A percentile compares a stretch with the other conserved stretches of the same genome.
phyloP scores from a whole-genome alignment of 2,329 filamentous ascomycete genomes.

The Endothia cerciana region DNA sequence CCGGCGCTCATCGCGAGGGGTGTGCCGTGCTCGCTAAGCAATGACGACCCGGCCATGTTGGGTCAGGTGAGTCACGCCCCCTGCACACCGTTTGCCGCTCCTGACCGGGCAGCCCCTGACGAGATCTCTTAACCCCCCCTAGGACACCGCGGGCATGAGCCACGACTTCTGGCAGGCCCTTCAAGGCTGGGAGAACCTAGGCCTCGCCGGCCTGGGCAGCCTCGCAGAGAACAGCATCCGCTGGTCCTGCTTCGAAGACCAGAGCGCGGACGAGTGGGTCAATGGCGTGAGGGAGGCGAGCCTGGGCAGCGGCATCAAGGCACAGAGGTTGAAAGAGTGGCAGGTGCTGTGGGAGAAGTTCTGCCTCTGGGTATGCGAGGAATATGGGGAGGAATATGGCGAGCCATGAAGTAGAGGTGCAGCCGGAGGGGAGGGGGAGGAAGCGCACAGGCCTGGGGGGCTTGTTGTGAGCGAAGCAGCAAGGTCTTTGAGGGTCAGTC shows the following conservation, averaged over 20 bases:
- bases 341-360: conserved; percentile 83
- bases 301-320: conserved; percentile 71
- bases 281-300: conserved; percentile 75
- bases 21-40: conserved; percentile 81
- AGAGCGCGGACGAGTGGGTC: conserved; percentile 70
- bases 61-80: conserved; percentile 58
- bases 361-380: conserved; percentile 85
- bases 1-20: conserved; percentile 84
- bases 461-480: no score
- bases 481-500: no score
- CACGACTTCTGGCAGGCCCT: conserved; percentile 95
- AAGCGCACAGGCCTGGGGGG: neutral
- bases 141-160: conserved; percentile 75
- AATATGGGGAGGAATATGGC: conserved; percentile 70
- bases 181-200: conserved; percentile 90
- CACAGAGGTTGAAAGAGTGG: conserved; percentile 77
- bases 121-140: no score
- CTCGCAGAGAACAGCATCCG: conserved; percentile 91
- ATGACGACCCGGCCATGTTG: conserved; percentile 88
- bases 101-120: neutral
- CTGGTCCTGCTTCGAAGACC: conserved; percentile 88
- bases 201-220: conserved; percentile 81
- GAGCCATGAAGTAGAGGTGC: conserved; percentile 30
- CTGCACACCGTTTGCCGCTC: no score
- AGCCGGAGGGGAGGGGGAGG: neutral